These are phyloP conservation scores for Brasilioporus rufonigricans DNA, from an alignment of 768 basidiomycete species.

Conservation along the genomic window DNA sequence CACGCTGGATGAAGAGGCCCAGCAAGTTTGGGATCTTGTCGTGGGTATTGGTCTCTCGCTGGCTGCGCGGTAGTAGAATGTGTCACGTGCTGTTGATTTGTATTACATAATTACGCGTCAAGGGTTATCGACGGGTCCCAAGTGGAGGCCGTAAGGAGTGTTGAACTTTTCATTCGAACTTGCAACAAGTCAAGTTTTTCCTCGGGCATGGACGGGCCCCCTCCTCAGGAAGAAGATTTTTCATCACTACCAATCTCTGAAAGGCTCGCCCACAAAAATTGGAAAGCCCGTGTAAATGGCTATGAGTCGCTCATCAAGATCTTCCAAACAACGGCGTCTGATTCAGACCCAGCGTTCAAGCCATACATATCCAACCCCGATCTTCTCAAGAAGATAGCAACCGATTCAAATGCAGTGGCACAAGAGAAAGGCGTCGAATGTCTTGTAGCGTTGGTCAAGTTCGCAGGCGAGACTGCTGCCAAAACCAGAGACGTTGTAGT, in stretches of 20 bases:
- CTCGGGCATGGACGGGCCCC: constrained; percentile 78
- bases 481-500: constrained; percentile 78
- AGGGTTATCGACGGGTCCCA: constrained; percentile 12
- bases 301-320: constrained; percentile 86
- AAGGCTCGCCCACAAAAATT: constrained; percentile 91
- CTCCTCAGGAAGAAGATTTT: constrained; percentile 94
- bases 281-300: constrained; percentile 95
- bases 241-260: constrained; percentile 73
- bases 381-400: constrained; percentile 80
- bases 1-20: constrained; percentile 50
- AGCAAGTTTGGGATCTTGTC: constrained; percentile 56
- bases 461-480: constrained; percentile 84
- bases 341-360: constrained; percentile 91
- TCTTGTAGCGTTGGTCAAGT: constrained; percentile 80
- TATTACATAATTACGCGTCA: constrained; percentile 24
- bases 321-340: constrained; percentile 87
- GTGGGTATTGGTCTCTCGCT: constrained; percentile 57
- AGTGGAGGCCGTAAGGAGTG: background rate
- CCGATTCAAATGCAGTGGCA: constrained; percentile 93
- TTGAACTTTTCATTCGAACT: constrained; percentile 12
- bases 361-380: constrained; percentile 80
- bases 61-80: constrained; percentile 32
- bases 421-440: constrained; percentile 98
- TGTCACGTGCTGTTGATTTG: constrained; percentile 22
- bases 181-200: constrained; percentile 7